Conservation (phyloP, 306 rosid genomes). For the Amphicarpaea edgeworthii region DNA sequence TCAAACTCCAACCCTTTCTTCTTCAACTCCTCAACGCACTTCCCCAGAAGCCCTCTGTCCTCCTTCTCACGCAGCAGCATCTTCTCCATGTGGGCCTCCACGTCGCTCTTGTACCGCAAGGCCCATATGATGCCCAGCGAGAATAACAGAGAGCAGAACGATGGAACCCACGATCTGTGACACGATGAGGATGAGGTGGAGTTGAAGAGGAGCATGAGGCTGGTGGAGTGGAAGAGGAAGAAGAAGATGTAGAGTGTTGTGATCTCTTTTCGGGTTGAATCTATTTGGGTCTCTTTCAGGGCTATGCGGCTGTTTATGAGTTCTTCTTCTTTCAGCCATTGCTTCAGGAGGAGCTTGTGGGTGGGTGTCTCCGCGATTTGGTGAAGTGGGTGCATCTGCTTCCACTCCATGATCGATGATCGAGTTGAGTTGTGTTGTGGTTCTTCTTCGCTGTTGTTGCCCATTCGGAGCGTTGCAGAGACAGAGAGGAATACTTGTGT, state of each 20-base stretch:
- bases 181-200: constrained; percentile 72
- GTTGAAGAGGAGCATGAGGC: constrained; percentile 80
- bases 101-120: constrained; percentile 80
- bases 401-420: constrained; percentile 77
- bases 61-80: constrained; percentile 82
- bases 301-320: constrained; percentile 74
- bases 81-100: constrained; percentile 86
- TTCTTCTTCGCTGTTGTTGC: constrained; percentile 57
- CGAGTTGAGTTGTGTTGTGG: constrained; percentile 50
- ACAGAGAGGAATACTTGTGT: constrained; percentile 23
- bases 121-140: constrained; percentile 90
- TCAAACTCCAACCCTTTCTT: constrained; percentile 91
- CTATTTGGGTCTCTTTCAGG: constrained; percentile 83
- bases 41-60: constrained; percentile 65
- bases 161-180: constrained; percentile 83
- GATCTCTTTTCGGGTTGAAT: constrained; percentile 74
- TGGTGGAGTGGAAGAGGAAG: constrained; percentile 93
- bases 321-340: constrained; percentile 96
- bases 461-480: constrained; percentile 51
- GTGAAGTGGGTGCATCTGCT: constrained; percentile 82
- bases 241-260: constrained; percentile 82
- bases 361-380: constrained; percentile 92
- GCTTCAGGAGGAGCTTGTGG: constrained; percentile 96
- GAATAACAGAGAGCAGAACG: constrained; percentile 74
- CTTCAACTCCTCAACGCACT: constrained; percentile 87